These are phyloP conservation scores for Diacronema lutheri DNA, from an alignment of 78 protist genomes.

Conservation along the genomic window DNA sequence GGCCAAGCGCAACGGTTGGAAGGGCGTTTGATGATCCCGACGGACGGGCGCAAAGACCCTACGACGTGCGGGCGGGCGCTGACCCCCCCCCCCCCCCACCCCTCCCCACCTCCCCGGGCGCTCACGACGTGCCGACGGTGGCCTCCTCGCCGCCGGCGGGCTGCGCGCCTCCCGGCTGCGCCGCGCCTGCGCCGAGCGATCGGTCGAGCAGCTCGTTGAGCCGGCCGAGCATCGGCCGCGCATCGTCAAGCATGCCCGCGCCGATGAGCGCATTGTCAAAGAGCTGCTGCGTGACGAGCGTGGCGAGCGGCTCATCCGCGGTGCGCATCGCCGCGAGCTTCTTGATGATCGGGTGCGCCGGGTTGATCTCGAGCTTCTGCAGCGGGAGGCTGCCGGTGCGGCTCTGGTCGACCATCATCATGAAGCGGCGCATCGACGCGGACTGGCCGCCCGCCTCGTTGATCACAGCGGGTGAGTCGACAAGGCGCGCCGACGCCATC, in stretches of 20 bases:
- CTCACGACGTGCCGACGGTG: too few species aligned
- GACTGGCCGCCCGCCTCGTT: constrained; percentile 29
- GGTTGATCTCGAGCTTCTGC: constrained; percentile 78
- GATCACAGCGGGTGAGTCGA: constrained; percentile 38
- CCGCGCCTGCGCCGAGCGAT: background rate
- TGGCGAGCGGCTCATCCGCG: constrained; percentile 48
- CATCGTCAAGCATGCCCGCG: constrained; percentile 89
- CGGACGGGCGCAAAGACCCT: too few species aligned
- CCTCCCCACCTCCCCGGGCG: too few species aligned
- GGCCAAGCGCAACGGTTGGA: too few species aligned
- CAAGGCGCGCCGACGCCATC: background rate
- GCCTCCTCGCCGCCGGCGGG: too few species aligned
- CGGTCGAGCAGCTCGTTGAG: background rate
- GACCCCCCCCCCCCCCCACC: too few species aligned
- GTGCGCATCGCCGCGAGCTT: constrained; percentile 27
- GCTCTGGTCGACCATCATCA: constrained; percentile 32
- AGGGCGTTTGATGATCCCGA: too few species aligned
- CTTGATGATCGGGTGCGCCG: constrained; percentile 66
- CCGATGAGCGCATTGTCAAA: constrained; percentile 81
- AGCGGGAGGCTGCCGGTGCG: background rate
- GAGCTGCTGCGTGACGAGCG: constrained; percentile 58
- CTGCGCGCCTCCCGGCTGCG: background rate
- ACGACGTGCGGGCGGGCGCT: too few species aligned
- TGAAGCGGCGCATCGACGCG: constrained; percentile 64
- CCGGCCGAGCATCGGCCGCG: constrained; percentile 29